These are phyloP conservation scores for Leishmania arabica DNA, from an alignment of 208 protist genomes.

Conservation along the genomic window DNA sequence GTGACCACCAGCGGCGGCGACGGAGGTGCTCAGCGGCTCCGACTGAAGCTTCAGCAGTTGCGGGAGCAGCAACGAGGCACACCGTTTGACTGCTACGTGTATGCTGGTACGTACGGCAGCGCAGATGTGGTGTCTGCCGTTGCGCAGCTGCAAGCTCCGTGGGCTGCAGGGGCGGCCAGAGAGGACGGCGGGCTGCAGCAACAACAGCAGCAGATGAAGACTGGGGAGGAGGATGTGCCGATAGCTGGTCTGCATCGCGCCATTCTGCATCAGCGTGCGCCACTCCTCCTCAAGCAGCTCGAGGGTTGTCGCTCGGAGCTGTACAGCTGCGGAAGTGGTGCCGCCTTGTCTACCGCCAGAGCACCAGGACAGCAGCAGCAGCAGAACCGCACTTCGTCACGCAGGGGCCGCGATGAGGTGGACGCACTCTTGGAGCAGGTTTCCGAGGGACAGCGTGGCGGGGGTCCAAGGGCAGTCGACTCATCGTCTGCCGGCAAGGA, in stretches of 20 bases:
- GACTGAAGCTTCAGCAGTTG: constrained; percentile 38
- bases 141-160: constrained; percentile 21
- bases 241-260: constrained; percentile 63
- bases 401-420: constrained; percentile 21
- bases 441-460: constrained; percentile 1
- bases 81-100: constrained; percentile 43
- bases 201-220: background rate
- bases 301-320: constrained; percentile 52
- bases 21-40: constrained; percentile 35
- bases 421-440: constrained; percentile 39
- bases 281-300: constrained; percentile 61
- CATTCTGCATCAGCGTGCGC: constrained; percentile 72
- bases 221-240: constrained; percentile 10
- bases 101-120: constrained; percentile 46
- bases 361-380: background rate
- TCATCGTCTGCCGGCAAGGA: background rate
- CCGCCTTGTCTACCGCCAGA: background rate
- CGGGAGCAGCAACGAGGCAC: constrained; percentile 28
- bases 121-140: constrained; percentile 8
- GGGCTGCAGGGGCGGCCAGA: constrained; percentile 3
- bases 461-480: background rate
- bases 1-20: constrained; percentile 37
- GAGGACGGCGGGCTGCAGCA: background rate
- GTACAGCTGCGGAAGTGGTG: background rate
- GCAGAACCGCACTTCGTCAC: background rate